Conservation (phyloP, 805 yeast species). For the Phaffomyces thermotolerans region DNA sequence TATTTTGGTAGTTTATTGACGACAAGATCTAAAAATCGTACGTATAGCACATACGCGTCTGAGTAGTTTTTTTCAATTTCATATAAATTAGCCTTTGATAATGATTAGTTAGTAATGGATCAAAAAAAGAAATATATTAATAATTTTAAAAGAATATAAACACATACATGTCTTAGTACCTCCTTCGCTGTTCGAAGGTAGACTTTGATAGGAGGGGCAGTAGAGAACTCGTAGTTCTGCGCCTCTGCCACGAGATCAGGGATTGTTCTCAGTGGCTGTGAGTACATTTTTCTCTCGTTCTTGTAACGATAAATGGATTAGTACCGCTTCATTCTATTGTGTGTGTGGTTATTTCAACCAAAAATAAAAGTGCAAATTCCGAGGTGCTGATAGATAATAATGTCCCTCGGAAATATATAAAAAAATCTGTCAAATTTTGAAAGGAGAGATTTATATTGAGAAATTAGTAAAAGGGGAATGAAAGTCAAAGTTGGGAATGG, state of each 20-base stretch:
- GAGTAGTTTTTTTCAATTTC: conserved; percentile 34
- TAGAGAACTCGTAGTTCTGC: conserved; percentile 45
- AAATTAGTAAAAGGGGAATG: conserved; percentile 21
- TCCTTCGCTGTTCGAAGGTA: conserved; percentile 51
- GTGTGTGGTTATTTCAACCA: too few species aligned
- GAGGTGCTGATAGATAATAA: not conserved
- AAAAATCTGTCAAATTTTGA: not conserved
- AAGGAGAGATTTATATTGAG: not conserved
- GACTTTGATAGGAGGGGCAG: conserved; percentile 39
- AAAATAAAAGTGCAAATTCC: too few species aligned
- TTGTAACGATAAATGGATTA: too few species aligned
- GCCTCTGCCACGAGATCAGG: conserved; percentile 41
- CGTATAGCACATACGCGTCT: conserved; percentile 49
- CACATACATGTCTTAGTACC: conserved; percentile 35
- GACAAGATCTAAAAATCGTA: conserved; percentile 52
- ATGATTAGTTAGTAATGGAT: not conserved
- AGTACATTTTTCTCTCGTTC: not conserved
- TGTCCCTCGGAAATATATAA: not conserved
- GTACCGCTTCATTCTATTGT: not conserved
- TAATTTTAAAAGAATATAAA: too few species aligned
- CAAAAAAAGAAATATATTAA: too few species aligned
- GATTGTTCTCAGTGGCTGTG: conserved; percentile 13
- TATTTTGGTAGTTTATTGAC: conserved; percentile 40
- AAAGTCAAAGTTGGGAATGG: conserved; percentile 30
- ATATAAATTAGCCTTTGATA: conserved; percentile 35